Evolutionary conservation across 306 rosid species (phyloP).

Genomic region (Quercus variabilis): DNA sequence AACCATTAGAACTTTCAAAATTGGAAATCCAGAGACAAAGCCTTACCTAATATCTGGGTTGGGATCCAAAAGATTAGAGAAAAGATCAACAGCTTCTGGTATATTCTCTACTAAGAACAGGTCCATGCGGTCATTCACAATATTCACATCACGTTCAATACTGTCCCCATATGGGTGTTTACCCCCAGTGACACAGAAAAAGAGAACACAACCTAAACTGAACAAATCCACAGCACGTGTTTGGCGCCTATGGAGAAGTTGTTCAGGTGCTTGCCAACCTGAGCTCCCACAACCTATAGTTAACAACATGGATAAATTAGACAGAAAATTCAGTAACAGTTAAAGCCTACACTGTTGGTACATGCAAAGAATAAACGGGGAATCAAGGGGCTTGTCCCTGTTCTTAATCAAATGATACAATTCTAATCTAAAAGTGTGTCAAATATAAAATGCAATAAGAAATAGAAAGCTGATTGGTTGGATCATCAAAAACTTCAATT

Average conservation of each 20-base stretch:
- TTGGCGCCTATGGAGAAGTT: slow-evolving; percentile 73
- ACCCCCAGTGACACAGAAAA: slow-evolving; percentile 74
- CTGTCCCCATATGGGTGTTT: slow-evolving; percentile 85
- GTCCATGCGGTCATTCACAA: slow-evolving; percentile 52
- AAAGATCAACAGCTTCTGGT: slow-evolving; percentile 82
- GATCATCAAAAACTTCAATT: neutral
- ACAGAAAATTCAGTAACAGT: neutral
- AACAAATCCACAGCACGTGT: slow-evolving; percentile 87
- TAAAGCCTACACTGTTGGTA: neutral
- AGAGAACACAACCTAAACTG: slow-evolving; percentile 81
- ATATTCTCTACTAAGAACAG: slow-evolving; percentile 57
- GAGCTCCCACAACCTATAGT: slow-evolving; percentile 80
- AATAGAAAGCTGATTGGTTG: neutral
- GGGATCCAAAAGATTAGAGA: slow-evolving; percentile 50
- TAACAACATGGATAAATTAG: neutral
- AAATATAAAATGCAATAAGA: neutral
- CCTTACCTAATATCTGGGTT: slow-evolving; percentile 56
- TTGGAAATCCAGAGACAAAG: neutral
- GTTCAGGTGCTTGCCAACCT: slow-evolving; percentile 97
- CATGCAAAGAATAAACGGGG: neutral
- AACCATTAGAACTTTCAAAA: neutral
- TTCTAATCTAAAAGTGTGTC: neutral
- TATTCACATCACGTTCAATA: slow-evolving; percentile 82
- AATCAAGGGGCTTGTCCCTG: neutral
- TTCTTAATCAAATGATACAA: neutral